These are phyloP conservation scores for Entonaema liquescens DNA, from an alignment of 495 filamentous ascomycete genomes.

Conservation along the genomic window DNA sequence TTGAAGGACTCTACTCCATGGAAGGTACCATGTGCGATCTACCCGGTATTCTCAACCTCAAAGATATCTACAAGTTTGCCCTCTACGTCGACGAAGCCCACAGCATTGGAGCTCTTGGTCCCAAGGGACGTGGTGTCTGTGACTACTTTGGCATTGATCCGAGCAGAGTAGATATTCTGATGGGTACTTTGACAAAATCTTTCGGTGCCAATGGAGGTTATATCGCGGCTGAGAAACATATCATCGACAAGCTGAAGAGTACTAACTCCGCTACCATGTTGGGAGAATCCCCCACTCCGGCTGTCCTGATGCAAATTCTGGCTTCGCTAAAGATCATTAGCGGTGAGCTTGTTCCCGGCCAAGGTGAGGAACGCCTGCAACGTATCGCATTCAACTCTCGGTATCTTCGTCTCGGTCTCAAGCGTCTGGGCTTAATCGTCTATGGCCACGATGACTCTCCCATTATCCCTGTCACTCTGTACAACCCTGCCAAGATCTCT, in stretches of 20 bases:
- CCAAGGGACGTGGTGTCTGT: constrained; percentile 88
- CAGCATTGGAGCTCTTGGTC: constrained; percentile 92
- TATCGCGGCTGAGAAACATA: constrained; percentile 85
- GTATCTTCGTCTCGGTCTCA: constrained; percentile 94
- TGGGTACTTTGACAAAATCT: constrained; percentile 98
- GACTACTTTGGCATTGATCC: constrained; percentile 95
- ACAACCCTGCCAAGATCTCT: constrained; percentile 96
- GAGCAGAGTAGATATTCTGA: constrained; percentile 89
- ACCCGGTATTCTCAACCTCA: constrained; percentile 82
- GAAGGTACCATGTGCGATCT: constrained; percentile 98
- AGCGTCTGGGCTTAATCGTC: constrained; percentile 95
- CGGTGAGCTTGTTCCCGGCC: constrained; percentile 85
- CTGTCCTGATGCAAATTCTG: constrained; percentile 87
- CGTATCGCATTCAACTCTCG: constrained; percentile 98
- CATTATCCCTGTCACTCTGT: constrained; percentile 92
- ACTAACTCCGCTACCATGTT: constrained; percentile 88
- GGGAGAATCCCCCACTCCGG: constrained; percentile 86
- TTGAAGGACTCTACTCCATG: constrained; percentile 98
- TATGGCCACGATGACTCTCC: constrained; percentile 98
- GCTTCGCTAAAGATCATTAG: constrained; percentile 84
- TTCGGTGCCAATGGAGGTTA: constrained; percentile 99
- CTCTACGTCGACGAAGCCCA: constrained; percentile 97
- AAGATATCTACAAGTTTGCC: constrained; percentile 94
- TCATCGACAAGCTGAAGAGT: constrained; percentile 88
- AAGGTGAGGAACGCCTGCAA: constrained; percentile 95